Base-by-base conservation (phyloP, 1,284 basidiomycete genomes). In the Marasmius sp. region DNA sequence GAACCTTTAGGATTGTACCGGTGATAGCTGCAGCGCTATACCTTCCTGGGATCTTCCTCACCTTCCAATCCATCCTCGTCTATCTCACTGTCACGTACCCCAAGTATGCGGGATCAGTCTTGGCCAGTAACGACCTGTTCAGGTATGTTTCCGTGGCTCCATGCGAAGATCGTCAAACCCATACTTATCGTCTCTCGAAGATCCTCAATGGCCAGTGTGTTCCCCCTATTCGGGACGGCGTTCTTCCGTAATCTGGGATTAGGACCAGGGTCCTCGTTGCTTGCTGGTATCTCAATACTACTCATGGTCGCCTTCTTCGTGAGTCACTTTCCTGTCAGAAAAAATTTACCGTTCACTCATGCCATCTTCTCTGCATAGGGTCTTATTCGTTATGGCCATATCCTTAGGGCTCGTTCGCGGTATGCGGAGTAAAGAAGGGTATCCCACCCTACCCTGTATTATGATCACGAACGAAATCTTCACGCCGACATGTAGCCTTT, bases 1-100 rank as follows among this genome's bases (percentile, higher is more conserved):
- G 14, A 27, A 36, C 45, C 16, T 6, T 16, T 38, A 54, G 52
- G 52, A 70, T 70, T 37, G 68, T 66, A 11, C 68, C 68, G n/a
- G 53, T 68, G 41, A 68, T 70, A 43, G 69, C 67, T 38, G 67
- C 69, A 14, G 61, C 68, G n/a, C 61, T 70, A 52, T 69, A 69
- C 61, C 64, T 68, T 12, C 66, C 67, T 11, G 71, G 72, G 9
- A 68, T 71, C 18, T 73, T 74, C 65, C 67, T 74, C 52, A 70
- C 71, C 62, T 75, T 77, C 68, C 74, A 77, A 58, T 69, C 66
- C 37, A 64, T 71, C 34, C 62, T 71, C 20, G 73, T 72, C 61
- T 77, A 77, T 61, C 66, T 77, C 51, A 61, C 71, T 5, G 70
- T 72, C 52, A 70, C 74, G 37, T 76, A 79, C 65, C 72, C 75